Evolutionary conservation across 176 grass and related monocot genomes (phyloP), one percentile per base, ranked within the genome.

Genomic region (Ampelocalamus luodianensis): DNA sequence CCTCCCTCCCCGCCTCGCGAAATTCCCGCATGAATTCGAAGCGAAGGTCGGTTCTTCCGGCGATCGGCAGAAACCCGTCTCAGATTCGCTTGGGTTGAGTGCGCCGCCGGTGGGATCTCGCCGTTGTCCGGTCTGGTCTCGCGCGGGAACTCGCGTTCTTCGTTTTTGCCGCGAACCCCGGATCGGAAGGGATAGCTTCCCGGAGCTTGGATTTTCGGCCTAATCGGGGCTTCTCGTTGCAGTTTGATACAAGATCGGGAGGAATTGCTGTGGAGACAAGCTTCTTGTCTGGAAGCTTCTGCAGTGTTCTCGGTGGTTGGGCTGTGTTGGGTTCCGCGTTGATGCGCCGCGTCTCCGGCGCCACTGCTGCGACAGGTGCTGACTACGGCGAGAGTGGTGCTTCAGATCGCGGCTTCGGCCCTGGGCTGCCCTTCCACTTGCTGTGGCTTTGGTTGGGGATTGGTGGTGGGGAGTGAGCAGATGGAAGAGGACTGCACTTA

Each of bases 401-500:
- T 60, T 87, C 72, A 27, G 16, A 64, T 29, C 1, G 79, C 37
- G 72, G 78, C 16, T 27, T 46, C 13, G 66, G 56, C 18, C 55
- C 20, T 1, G 65, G 37, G 38, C 12, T 12, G 45, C 26, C 20
- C 45, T 86, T 67, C 58, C 79, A 42, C 59, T 71, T 82, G 72
- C 72, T 82, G 55, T 90, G 83, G 88, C 58, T 90, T 66, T 86
- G 78, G 88, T 42, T 90, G 83, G 88, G 88, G 83, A 86, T 90
- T 29, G 88, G 83, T 45, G 88, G 88, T 15, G 83, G 83, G 79
- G 88, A 60, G 88, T 78, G 83, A 86, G 38, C 66, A 13, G 66
- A 86, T 83, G 88, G 84, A 86, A 83, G 73, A 79, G 73, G 79
- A 82, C 79, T 90, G 88, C 34, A 83, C 46, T 73, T 86, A 63